A percentile compares a stretch with the other conserved stretches of the same genome.
These are phyloP conservation scores for Dictyostelium capitatum DNA, from an alignment of 78 protist genomes.

Conservation along the genomic window DNA sequence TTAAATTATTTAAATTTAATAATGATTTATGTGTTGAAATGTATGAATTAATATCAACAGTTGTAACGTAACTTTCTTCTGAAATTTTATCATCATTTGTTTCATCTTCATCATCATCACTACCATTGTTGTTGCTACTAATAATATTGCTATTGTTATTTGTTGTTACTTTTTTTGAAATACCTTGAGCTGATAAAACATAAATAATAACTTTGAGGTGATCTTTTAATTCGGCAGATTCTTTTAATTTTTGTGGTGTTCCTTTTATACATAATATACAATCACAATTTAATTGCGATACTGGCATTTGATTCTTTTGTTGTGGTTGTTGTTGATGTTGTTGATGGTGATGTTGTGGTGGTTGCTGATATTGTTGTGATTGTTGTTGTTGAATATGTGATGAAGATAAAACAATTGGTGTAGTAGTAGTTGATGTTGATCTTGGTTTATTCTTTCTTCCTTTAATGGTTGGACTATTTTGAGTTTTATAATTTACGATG, in stretches of 20 bases:
- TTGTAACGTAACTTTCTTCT: neutral
- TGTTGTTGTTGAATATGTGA: neutral
- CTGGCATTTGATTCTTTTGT: neutral
- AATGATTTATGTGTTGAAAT: neutral
- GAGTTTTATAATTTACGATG: neutral
- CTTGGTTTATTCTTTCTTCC: neutral
- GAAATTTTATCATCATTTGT: neutral
- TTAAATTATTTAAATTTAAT: conserved; percentile 13
- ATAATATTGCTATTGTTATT: neutral
- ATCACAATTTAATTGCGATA: neutral
- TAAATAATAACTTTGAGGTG: neutral
- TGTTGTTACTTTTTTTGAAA: neutral
- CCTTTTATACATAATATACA: neutral
- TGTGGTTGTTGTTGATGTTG: neutral
- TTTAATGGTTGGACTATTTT: neutral
- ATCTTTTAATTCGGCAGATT: conserved; percentile 2
- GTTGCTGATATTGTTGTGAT: neutral
- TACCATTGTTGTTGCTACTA: neutral
- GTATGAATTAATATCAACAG: neutral
- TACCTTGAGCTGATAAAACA: neutral
- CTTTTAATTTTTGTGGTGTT: conserved; percentile 9
- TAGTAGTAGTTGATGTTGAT: neutral
- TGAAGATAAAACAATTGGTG: neutral
- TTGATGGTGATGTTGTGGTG: too few species aligned
- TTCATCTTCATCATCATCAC: neutral